Conservation (phyloP, 1,284 basidiomycete species). For the Boletus subluridellus region DNA sequence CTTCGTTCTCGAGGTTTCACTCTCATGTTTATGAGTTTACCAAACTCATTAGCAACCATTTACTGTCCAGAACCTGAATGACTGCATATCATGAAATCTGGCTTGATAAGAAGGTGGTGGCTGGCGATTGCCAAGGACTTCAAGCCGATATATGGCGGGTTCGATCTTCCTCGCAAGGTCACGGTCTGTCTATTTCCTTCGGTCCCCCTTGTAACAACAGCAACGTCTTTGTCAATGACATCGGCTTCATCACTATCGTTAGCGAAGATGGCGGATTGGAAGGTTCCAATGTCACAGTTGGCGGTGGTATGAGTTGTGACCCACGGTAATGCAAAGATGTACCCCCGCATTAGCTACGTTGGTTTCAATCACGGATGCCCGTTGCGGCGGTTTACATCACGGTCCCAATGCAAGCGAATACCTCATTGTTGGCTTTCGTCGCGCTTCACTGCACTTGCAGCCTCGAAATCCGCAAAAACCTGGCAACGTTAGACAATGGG, state of each 20-base stretch:
- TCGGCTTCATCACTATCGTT: slow-evolving; percentile 92
- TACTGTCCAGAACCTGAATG: slow-evolving; percentile 75
- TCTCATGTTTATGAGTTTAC: slow-evolving; percentile 77
- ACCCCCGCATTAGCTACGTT: too few species aligned
- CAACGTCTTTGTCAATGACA: slow-evolving; percentile 67
- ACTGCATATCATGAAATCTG: slow-evolving; percentile 94
- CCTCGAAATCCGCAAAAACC: too few species aligned
- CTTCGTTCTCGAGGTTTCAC: slow-evolving; percentile 82
- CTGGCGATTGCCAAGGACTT: slow-evolving; percentile 90
- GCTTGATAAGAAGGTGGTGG: slow-evolving; percentile 43
- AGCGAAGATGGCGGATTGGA: slow-evolving; percentile 67
- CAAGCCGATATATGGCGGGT: slow-evolving; percentile 95
- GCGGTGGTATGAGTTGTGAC: slow-evolving; percentile 67
- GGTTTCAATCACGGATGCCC: too few species aligned
- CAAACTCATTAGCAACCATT: slow-evolving; percentile 78
- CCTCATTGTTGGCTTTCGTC: neutral
- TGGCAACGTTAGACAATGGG: too few species aligned
- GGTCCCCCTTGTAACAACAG: slow-evolving; percentile 83
- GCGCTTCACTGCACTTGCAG: too few species aligned
- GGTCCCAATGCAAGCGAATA: too few species aligned
- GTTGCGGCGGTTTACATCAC: too few species aligned
- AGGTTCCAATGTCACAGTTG: slow-evolving; percentile 88
- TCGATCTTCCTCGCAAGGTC: slow-evolving; percentile 95
- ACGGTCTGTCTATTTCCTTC: too few species aligned
- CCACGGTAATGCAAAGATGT: too few species aligned